Conservation (phyloP, 176 grass and related monocot species). For the Sorghum bicolor region Sorghum_bicolor_NCBIv3 NC_012872.2:1997501-1998000, state of each 20-base stretch:
- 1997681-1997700: not conserved
- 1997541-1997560: conserved; percentile 79
- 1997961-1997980: not conserved
- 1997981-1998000: conserved; percentile 16
- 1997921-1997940: conserved; percentile 41
- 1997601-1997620: conserved; percentile 20
- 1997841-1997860: conserved; percentile 84
- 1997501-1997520: conserved; percentile 96
- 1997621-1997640: not conserved
- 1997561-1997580: conserved; percentile 71
- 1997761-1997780: conserved; percentile 10
- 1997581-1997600: conserved; percentile 23
- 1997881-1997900: conserved; percentile 86
- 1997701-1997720: not conserved
- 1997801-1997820: conserved; percentile 90
- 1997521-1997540: conserved; percentile 93
- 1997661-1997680: not conserved
- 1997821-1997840: conserved; percentile 98
- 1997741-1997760: not conserved
- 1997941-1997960: not conserved
- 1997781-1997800: conserved; percentile 67
- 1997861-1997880: conserved; percentile 72
- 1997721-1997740: not conserved
- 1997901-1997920: conserved; percentile 12
- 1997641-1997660: not conserved